These are phyloP conservation scores for Kregervanrija delftensis DNA, from an alignment of 805 yeast genomes.

Conservation along the genomic window DNA sequence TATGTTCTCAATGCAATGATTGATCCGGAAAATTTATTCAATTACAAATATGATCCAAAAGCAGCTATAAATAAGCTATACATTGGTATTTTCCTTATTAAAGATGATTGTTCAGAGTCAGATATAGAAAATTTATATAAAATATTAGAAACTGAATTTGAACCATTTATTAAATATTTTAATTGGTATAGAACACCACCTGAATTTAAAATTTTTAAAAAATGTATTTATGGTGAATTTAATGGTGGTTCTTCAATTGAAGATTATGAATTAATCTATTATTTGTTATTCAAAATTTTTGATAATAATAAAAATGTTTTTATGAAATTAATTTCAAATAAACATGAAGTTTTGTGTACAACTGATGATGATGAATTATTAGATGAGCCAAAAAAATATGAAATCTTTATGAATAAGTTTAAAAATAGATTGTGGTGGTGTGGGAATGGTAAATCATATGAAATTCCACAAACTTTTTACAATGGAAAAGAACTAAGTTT, in stretches of 20 bases:
- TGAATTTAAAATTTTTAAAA: constrained; percentile 14
- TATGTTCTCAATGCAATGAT: too few relatives aligned
- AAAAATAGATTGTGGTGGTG: constrained; percentile 22
- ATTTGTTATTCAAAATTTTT: constrained; percentile 32
- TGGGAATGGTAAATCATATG: constrained; percentile 4
- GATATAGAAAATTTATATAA: not conserved
- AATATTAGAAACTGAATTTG: constrained; percentile 13
- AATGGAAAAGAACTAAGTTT: constrained; percentile 26
- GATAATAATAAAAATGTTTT: constrained; percentile 28
- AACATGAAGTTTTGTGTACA: constrained; percentile 48
- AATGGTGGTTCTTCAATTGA: constrained; percentile 35
- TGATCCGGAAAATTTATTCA: too few relatives aligned
- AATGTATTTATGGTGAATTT: constrained; percentile 34
- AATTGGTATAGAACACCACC: constrained; percentile 35
- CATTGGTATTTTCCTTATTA: too few relatives aligned
- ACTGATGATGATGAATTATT: constrained; percentile 40
- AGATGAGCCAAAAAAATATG: constrained; percentile 42
- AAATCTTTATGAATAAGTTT: constrained; percentile 47
- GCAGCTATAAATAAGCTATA: too few relatives aligned
- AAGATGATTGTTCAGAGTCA: too few relatives aligned
- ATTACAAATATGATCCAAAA: too few relatives aligned
- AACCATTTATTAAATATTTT: constrained; percentile 32
- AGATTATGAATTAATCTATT: constrained; percentile 41
- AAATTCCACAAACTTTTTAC: constrained; percentile 33
- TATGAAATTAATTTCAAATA: constrained; percentile 43